Base-by-base conservation (phyloP, 768 basidiomycete species). In the Gymnopilus junonius region DNA sequence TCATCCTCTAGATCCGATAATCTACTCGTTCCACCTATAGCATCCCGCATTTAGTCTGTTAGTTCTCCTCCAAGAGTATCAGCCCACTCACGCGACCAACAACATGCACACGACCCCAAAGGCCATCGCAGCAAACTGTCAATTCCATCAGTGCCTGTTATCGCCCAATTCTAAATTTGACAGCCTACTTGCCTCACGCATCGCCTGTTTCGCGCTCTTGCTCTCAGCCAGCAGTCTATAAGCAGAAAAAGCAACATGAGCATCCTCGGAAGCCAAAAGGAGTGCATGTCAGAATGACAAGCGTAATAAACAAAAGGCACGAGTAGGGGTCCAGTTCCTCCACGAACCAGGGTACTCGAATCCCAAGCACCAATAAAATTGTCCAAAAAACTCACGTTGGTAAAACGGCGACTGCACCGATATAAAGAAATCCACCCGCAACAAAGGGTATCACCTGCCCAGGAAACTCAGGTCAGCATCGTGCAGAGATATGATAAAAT, bases 101-200 rank as follows among this genome's bases (percentile, higher is more conserved):
- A 94, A 90, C 94, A 97, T 97, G 81, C 94, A 95, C 72, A 85
- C 74, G 67, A 96, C 94, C 31, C 94, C 94, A 74, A 97, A 85
- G 51, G 86, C 86, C 94, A 97, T 96, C 62, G 94, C 94, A 62
- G 83, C 90, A 77, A 96, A 95, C 94, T 96, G 75, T 64, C 67
- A 75, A 65, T 58, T 40, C 34, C 32, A 58, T 64, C 53, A 69
- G 25, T 35, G 43, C 20, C 51, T 32, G 42, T 46, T 51, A 31
- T 63, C 55, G 48, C 51, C 42, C 21, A 20, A 37, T 21, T 31
- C 21, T 55, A 20, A 6, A 37, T 56, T 23, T 6, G 40, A 42
- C 23, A n/a, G 51, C 34, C 35, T 40, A 73, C 85, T 71, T 73
- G 89, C 93, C 89, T 97, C 95, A 42, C 94, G 91, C 72, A 96